These are phyloP conservation scores for Eremothecium cymbalariae DNA, from an alignment of 1,139 yeast species.

Conservation along the genomic window DNA sequence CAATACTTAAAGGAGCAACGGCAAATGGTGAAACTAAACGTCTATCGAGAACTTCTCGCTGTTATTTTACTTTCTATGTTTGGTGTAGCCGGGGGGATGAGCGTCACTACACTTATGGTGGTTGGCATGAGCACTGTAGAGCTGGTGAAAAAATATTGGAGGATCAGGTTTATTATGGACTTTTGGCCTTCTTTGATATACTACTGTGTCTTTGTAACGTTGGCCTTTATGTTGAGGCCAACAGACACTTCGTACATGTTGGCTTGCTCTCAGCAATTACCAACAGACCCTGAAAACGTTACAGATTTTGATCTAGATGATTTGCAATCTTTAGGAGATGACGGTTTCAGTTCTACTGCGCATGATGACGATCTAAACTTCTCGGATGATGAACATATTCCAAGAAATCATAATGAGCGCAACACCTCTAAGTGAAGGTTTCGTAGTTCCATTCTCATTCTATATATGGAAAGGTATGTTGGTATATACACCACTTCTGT, in stretches of 20 bases:
- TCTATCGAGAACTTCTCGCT: constrained; percentile 73
- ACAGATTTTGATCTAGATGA: constrained; percentile 76
- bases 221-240: constrained; percentile 95
- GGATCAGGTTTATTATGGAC: constrained; percentile 76
- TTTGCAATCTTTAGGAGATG: constrained; percentile 51
- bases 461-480: too few relatives aligned
- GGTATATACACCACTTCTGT: too few relatives aligned
- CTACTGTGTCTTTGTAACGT: constrained; percentile 70
- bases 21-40: constrained; percentile 80
- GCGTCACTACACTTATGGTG: constrained; percentile 61
- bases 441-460: too few relatives aligned
- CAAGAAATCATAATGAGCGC: background rate
- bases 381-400: constrained; percentile 14
- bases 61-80: constrained; percentile 62
- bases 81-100: constrained; percentile 53
- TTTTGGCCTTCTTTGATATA: constrained; percentile 94
- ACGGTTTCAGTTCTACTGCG: constrained; percentile 16
- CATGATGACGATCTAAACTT: constrained; percentile 15
- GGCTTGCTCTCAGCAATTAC: constrained; percentile 89
- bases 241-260: constrained; percentile 90
- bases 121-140: constrained; percentile 69
- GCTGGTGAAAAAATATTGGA: constrained; percentile 85
- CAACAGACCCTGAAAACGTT: constrained; percentile 68
- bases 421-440: background rate
- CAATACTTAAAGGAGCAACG: constrained; percentile 70